Conservation (phyloP, 2,329 filamentous ascomycete genomes). For the Apiospora kogelbergensis region DNA sequence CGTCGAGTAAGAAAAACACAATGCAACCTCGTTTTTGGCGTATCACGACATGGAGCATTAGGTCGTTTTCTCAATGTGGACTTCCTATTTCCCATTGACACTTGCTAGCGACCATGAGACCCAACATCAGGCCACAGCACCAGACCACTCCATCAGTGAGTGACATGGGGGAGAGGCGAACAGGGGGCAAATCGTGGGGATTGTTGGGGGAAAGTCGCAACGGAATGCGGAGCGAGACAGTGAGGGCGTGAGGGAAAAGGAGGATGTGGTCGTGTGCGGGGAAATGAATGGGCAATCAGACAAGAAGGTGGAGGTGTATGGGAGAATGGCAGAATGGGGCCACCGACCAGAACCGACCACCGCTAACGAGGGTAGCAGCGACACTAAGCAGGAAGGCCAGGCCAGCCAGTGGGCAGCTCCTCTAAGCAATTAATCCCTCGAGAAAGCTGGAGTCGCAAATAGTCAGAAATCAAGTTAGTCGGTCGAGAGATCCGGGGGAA, state of each 20-base stretch:
- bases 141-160: not conserved
- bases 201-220: not conserved
- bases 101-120: not conserved
- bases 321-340: not conserved
- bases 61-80: not conserved
- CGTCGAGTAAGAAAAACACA: not conserved
- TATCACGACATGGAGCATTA: not conserved
- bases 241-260: not conserved
- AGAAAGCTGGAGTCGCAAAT: not conserved
- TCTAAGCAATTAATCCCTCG: too few species aligned
- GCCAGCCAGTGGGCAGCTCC: too few species aligned
- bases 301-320: not conserved
- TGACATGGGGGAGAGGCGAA: not conserved
- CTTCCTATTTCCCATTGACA: not conserved
- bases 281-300: not conserved
- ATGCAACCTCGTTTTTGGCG: not conserved
- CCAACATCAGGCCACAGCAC: not conserved
- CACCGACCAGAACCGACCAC: not conserved
- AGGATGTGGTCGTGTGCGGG: not conserved
- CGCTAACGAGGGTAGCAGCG: constrained; percentile 1
- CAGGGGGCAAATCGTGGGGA: constrained; percentile 1
- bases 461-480: not conserved
- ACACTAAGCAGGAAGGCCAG: constrained; percentile 1
- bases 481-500: not conserved
- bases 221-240: not conserved